A percentile compares a stretch with the other conserved stretches of the same genome.
phyloP scores from a whole-genome alignment of 306 rosid species.

The Cucurbita ficifolia region DNA sequence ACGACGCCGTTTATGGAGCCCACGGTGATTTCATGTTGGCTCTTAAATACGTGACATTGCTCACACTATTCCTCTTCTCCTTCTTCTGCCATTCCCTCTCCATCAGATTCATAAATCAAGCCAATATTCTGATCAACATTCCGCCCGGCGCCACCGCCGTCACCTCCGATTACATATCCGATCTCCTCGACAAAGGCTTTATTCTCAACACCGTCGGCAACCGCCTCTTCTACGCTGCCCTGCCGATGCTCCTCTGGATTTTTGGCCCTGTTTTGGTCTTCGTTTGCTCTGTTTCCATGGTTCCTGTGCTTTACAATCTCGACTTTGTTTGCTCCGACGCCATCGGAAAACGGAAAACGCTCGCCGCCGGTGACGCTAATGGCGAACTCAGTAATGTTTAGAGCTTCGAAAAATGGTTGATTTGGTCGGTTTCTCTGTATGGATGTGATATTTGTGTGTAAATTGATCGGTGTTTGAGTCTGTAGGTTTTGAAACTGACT shows the following conservation, averaged over 20 bases:
- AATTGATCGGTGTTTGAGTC: neutral
- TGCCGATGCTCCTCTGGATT: constrained; percentile 77
- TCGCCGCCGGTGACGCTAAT: constrained; percentile 8
- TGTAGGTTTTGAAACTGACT: neutral
- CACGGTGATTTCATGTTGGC: constrained; percentile 91
- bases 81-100: constrained; percentile 87
- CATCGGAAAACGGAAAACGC: neutral
- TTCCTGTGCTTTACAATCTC: constrained; percentile 72
- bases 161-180: constrained; percentile 40
- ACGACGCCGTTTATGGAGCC: constrained; percentile 69
- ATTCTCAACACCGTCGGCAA: constrained; percentile 65
- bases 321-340: constrained; percentile 34
- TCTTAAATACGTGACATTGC: constrained; percentile 61
- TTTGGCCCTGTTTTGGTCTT: constrained; percentile 88
- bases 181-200: constrained; percentile 63
- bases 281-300: constrained; percentile 48
- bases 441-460: neutral
- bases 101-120: constrained; percentile 76
- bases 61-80: constrained; percentile 65
- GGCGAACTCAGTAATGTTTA: neutral
- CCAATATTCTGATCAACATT: constrained; percentile 66
- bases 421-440: neutral
- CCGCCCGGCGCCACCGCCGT: constrained; percentile 38
- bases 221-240: constrained; percentile 63
- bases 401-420: neutral